These are phyloP conservation scores for Cicer yamashitae DNA, from an alignment of 306 rosid genomes.

Conservation along the genomic window DNA sequence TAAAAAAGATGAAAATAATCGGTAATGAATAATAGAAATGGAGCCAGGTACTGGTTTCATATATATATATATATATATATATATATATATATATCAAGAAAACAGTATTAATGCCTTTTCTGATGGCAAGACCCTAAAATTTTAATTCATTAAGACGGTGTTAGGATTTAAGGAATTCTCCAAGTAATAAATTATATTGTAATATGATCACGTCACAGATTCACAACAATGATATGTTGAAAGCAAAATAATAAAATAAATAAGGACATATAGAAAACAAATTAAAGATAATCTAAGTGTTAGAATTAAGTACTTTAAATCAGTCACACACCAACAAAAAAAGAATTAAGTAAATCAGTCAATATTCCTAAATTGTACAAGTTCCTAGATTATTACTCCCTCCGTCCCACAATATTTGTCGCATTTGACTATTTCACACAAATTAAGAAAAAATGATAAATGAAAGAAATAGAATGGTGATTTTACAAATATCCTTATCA, in stretches of 20 bases:
- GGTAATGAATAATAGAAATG: not conserved
- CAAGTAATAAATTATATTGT: not conserved
- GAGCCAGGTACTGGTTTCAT: slow-evolving; percentile 9
- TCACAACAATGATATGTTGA: not conserved
- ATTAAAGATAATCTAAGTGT: slow-evolving; percentile 7
- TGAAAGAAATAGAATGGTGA: too few relatives aligned
- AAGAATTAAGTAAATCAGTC: too few relatives aligned
- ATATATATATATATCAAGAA: not conserved
- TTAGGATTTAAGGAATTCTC: slow-evolving; percentile 3
- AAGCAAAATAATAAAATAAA: not conserved
- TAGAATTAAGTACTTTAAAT: too few relatives aligned
- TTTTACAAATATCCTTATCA: too few relatives aligned
- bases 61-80: not conserved
- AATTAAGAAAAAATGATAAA: too few relatives aligned
- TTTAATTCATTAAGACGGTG: slow-evolving; percentile 12
- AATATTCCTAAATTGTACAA: too few relatives aligned
- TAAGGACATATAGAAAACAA: not conserved
- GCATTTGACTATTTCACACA: too few relatives aligned
- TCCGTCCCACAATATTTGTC: too few relatives aligned
- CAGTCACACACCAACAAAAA: too few relatives aligned
- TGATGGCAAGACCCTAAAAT: slow-evolving; percentile 4
- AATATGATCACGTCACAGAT: not conserved
- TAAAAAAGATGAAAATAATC: not conserved
- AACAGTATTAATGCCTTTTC: slow-evolving; percentile 4
- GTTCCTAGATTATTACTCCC: too few relatives aligned